These are phyloP conservation scores for Isatis lusitanica DNA, from an alignment of 441 rosid genomes.

Conservation along the genomic window DNA sequence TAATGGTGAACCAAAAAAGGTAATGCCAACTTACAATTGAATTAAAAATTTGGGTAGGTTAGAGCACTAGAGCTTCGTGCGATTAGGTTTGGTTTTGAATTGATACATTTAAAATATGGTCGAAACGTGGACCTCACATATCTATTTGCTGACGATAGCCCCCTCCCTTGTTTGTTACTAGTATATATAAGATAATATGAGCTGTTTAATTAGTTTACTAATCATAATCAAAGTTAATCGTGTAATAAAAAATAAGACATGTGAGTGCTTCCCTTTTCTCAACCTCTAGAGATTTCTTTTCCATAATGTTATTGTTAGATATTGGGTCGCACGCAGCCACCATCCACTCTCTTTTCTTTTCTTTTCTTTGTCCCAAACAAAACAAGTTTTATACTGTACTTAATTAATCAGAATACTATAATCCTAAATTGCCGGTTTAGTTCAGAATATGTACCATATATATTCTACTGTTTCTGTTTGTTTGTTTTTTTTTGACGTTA, in stretches of 20 bases:
- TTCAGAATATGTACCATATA: no score
- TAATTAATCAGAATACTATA: no score
- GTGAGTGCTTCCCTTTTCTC: constrained; percentile 18
- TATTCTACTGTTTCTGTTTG: no score
- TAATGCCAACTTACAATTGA: neutral
- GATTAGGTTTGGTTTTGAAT: constrained; percentile 12
- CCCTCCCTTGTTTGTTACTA: neutral
- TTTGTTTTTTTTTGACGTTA: no score
- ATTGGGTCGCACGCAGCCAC: constrained; percentile 31
- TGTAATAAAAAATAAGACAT: neutral
- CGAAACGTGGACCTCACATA: constrained; percentile 24
- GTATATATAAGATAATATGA: neutral
- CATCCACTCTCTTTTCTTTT: neutral
- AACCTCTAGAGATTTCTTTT: constrained; percentile 2
- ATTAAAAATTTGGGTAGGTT: constrained; percentile 17
- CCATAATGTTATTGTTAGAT: constrained; percentile 14
- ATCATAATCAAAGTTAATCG: neutral
- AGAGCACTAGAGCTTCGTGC: constrained; percentile 28
- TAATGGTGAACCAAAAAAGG: neutral
- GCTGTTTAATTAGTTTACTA: neutral
- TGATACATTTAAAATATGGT: neutral
- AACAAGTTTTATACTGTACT: neutral
- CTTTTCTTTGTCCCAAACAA: neutral
- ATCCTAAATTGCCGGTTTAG: no score
- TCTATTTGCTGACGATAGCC: constrained; percentile 8